Evolutionary conservation across 1,284 basidiomycete genomes (phyloP).

Genomic region (Naganishia cerealis): DNA sequence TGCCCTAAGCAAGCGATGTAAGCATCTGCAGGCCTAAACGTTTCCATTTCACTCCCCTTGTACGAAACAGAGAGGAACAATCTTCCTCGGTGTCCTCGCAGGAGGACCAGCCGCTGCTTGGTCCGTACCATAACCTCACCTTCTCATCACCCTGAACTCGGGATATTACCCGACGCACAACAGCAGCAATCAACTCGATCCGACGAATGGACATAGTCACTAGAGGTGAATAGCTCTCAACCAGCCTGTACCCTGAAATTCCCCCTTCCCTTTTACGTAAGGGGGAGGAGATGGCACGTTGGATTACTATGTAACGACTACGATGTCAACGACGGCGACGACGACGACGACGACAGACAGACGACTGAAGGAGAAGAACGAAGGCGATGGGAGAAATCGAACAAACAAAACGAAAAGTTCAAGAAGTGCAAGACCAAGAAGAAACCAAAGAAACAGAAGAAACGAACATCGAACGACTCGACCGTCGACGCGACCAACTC

Average conservation of each 20-base stretch:
- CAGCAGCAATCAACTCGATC: background rate
- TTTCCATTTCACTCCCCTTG: background rate
- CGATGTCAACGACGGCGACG: no score
- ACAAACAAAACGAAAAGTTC: background rate
- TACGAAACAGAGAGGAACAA: slow-evolving; percentile 60
- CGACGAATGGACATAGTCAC: slow-evolving; percentile 3
- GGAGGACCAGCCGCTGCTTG: slow-evolving; percentile 76
- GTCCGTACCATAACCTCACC: slow-evolving; percentile 29
- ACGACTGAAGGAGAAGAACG: no score
- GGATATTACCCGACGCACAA: slow-evolving; percentile 1
- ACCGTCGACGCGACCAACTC: no score
- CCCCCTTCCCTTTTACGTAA: no score
- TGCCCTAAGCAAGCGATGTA: no score
- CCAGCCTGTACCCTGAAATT: background rate
- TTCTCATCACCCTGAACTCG: background rate
- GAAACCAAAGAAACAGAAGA: background rate
- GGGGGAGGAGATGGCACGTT: background rate
- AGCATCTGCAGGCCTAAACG: background rate
- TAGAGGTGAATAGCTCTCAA: slow-evolving; percentile 3
- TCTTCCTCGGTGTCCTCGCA: slow-evolving; percentile 76
- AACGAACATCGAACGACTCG: background rate
- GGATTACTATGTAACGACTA: slow-evolving; percentile 1
- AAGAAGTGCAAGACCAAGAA: background rate
- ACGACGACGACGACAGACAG: background rate
- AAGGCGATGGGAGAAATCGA: background rate